Base-by-base conservation (phyloP, 352 stramenopile species). In the Phytophthora melonis region DNA sequence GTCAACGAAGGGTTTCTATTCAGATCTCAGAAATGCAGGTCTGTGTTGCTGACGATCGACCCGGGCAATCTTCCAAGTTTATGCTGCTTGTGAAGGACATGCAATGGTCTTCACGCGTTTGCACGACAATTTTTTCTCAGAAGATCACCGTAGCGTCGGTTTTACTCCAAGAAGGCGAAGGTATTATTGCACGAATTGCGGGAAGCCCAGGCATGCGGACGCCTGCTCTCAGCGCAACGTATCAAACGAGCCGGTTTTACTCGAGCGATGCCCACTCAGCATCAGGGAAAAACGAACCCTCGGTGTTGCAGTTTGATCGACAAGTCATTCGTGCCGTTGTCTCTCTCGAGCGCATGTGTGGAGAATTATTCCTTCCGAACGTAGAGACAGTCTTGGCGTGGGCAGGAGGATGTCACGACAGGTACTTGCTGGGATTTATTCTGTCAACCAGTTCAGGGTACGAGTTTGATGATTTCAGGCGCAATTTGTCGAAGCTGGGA, bases 401-500 rank as follows among this genome's bases (percentile, higher is more conserved):
- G 80, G 14, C 80, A 54, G 58, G 68, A 34, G 65, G 27, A 19
- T 90, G 82, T 34, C 66, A 81, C 21, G 80, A 88, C 36, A 74
- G 66, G 8, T 90, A 83, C 58, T 78, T 90, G 32, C 36, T 93
- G 13, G 88, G 85, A 5, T 93, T 87, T 63, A 79, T 95, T 45
- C 57, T 92, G 49, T 90, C 85, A 30, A 91, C 86, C 25, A 83
- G 84, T 34, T 85, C 78, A 21, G 88, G 85, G 11, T 95, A 95
- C 62, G 71, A 84, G 57, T 36, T 83, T 1, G 77, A 85, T 23
- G 74, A 83, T 23, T 93, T 90, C 52, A 78, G 68, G 19, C 70
- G 62, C 23, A 95, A 95, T 70, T 62, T 95, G 18, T 64, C 60
- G 30, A 89, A 80, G 47, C 41, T 93, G 23, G 72, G 80, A 18